Conservation (phyloP, 345 rosid genomes). For the Salix brachista region DNA sequence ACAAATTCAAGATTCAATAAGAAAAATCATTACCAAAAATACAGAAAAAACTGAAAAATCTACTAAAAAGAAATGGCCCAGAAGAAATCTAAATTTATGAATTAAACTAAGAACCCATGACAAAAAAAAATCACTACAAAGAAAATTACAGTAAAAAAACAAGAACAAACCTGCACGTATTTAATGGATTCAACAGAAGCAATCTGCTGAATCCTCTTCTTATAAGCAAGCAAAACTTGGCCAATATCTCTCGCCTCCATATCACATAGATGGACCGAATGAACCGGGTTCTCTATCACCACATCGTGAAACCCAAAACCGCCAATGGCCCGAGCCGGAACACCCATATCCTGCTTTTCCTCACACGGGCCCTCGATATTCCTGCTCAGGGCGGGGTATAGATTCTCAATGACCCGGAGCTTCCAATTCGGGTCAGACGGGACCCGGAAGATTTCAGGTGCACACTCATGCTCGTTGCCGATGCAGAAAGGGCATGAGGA, state of each 20-base stretch:
- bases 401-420: constrained; percentile 79
- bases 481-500: constrained; percentile 69
- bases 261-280: constrained; percentile 57
- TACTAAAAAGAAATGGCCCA: neutral
- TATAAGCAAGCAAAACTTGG: constrained; percentile 58
- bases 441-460: constrained; percentile 79
- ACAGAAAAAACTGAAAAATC: neutral
- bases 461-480: constrained; percentile 78
- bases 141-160: constrained; percentile 18
- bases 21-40: neutral
- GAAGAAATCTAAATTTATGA: neutral
- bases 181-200: constrained; percentile 43
- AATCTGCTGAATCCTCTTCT: constrained; percentile 70
- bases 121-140: neutral
- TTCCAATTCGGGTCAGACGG: constrained; percentile 54
- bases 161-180: constrained; percentile 55
- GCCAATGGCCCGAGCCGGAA: constrained; percentile 19
- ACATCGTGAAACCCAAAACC: constrained; percentile 90
- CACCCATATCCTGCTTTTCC: constrained; percentile 4
- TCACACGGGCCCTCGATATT: constrained; percentile 28
- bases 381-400: constrained; percentile 74
- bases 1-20: neutral
- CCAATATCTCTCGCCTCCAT: constrained; percentile 52
- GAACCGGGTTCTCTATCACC: constrained; percentile 74
- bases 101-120: neutral